Evolutionary conservation across 2,329 filamentous ascomycete genomes (phyloP).

Genomic region (Acrocalymma vagum): DNA sequence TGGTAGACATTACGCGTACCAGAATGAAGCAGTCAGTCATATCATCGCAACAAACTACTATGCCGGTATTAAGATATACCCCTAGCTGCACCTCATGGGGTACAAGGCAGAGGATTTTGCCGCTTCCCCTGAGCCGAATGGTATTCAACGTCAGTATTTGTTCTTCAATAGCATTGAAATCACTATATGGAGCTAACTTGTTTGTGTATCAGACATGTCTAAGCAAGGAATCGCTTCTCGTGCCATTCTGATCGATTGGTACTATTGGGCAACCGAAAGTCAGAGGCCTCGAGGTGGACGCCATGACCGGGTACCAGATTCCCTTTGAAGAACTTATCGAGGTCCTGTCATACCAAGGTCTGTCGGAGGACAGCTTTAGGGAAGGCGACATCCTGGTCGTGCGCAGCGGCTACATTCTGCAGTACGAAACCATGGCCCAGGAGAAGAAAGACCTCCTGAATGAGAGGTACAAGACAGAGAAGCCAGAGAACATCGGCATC

Average conservation of each 20-base stretch:
- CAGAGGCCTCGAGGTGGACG: neutral
- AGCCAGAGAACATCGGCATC: conserved; percentile 29
- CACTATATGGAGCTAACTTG: neutral
- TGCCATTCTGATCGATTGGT: conserved; percentile 12
- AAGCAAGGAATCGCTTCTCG: conserved; percentile 8
- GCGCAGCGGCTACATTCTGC: conserved; percentile 49
- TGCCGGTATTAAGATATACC: no score
- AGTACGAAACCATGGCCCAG: neutral
- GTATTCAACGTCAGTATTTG: conserved; percentile 5
- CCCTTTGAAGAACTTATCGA: conserved; percentile 14
- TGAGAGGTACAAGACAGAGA: conserved; percentile 15
- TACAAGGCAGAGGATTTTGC: conserved; percentile 2
- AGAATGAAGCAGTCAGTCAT: conserved; percentile 1
- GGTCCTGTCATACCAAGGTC: conserved; percentile 14
- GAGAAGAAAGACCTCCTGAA: conserved; percentile 18
- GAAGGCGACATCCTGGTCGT: conserved; percentile 31
- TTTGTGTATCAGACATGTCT: conserved; percentile 1
- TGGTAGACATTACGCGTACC: conserved; percentile 2
- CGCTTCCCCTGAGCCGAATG: conserved; percentile 3
- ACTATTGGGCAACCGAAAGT: conserved; percentile 34
- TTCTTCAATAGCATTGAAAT: neutral
- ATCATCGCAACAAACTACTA: no score
- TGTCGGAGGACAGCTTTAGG: conserved; percentile 4
- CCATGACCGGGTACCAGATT: conserved; percentile 12
- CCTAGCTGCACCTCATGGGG: conserved; percentile 1